Evolutionary conservation across 768 basidiomycete species (phyloP), one percentile per base, ranked within the genome.

Genomic region (Trametes cinnabarina): DNA sequence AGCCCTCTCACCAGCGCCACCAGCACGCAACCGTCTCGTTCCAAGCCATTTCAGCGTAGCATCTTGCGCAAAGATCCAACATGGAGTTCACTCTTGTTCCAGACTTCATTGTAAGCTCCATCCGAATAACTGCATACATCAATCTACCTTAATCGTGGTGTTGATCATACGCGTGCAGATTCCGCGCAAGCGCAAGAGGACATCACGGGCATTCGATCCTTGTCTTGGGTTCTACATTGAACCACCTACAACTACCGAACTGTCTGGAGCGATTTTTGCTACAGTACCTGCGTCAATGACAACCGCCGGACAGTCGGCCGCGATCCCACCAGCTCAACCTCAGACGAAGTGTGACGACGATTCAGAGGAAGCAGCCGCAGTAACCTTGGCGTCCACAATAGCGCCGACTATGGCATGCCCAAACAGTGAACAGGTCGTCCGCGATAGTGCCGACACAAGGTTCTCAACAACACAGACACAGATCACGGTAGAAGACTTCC

Each of bases 401-500:
- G n/a, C n/a, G n/a, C n/a, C n/a, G n/a, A n/a, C n/a, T n/a, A n/a
- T n/a, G n/a, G n/a, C n/a, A n/a, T n/a, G n/a, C n/a, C n/a, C n/a
- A n/a, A n/a, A n/a, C n/a, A n/a, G n/a, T 19, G 8, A 20, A 42
- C 41, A 4, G 4, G n/a, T 20, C 4, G 17, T 20, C n/a, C 20
- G 20, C 41, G 22, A 17, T 7, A 4, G 22, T 11, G 42, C 10
- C 19, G 42, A 23, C 23, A 43, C 42, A 6, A 23, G 3, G 6
- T 3, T 47, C 4, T n/a, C 47, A 14, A 26, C 4, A 20, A 10
- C 37, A n/a, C 30, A 40, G 15, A 28, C 37, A 3, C 26, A 40
- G 23, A 4, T 58, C 11, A 58, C 48, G 22, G 74, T 97, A 90
- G 63, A 94, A 89, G 71, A 91, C 92, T 4, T 88, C 92, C 58